phyloP scores from a whole-genome alignment of 2,329 filamentous ascomycete species.

The Aspergillus flavus region DNA sequence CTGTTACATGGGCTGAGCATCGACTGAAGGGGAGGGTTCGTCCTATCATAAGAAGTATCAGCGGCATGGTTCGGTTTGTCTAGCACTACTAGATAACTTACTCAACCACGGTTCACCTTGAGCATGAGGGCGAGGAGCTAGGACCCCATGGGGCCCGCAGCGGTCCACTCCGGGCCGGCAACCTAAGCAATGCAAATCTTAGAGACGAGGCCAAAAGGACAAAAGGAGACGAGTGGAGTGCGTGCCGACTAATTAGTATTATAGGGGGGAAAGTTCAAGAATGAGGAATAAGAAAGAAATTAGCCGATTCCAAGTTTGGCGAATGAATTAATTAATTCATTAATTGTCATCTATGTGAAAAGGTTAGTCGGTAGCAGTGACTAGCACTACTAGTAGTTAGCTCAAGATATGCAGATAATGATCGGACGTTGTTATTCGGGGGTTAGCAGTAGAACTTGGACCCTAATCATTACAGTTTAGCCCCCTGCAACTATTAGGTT shows the following conservation, averaged over 20 bases:
- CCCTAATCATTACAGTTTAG: conserved; percentile 11
- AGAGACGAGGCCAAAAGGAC: not conserved
- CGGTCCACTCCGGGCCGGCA: conserved; percentile 31
- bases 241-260: not conserved
- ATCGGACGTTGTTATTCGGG: conserved; percentile 16
- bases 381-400: not conserved
- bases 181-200: conserved; percentile 29
- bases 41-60: conserved; percentile 21
- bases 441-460: conserved; percentile 4
- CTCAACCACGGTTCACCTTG: not conserved
- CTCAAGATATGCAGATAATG: conserved; percentile 16
- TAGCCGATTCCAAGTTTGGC: not conserved
- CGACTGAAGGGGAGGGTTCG: conserved; percentile 14
- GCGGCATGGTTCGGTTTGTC: conserved; percentile 19
- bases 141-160: conserved; percentile 27
- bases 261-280: not conserved
- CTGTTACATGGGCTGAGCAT: conserved; percentile 13
- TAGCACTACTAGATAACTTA: conserved; percentile 9
- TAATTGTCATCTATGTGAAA: not conserved
- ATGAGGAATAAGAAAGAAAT: conserved; percentile 1
- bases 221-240: not conserved
- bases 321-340: not conserved
- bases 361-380: not conserved
- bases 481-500: not conserved
- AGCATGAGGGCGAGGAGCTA: conserved; percentile 20